Conservation (phyloP, 1,139 yeast genomes). For the Debaryomycetaceae sp. region DNA sequence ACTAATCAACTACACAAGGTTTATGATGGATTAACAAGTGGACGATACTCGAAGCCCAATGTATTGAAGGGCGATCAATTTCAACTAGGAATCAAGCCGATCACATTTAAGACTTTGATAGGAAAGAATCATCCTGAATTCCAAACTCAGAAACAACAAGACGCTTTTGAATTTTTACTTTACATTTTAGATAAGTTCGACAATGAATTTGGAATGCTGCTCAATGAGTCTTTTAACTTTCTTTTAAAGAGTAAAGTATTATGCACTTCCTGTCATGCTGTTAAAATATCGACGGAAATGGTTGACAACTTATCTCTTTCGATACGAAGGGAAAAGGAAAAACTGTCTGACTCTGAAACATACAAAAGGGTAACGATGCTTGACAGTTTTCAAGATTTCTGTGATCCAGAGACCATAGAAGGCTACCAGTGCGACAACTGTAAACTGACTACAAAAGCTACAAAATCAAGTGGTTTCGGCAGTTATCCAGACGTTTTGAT, state of each 20-base stretch:
- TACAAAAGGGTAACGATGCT: conserved; percentile 51
- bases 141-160: conserved; percentile 86
- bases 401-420: conserved; percentile 57
- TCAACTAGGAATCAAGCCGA: conserved; percentile 76
- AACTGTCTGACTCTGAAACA: conserved; percentile 35
- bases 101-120: conserved; percentile 67
- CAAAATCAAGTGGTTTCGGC: conserved; percentile 48
- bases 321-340: conserved; percentile 42
- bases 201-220: conserved; percentile 39
- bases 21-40: conserved; percentile 75
- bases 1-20: conserved; percentile 71
- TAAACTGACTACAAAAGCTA: conserved; percentile 36
- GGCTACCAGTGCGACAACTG: conserved; percentile 66
- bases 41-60: conserved; percentile 62
- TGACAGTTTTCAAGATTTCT: conserved; percentile 47
- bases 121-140: conserved; percentile 83
- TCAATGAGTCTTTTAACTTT: conserved; percentile 59
- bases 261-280: conserved; percentile 61
- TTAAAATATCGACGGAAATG: conserved; percentile 54
- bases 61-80: conserved; percentile 48
- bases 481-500: conserved; percentile 70
- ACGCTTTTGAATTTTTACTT: conserved; percentile 84
- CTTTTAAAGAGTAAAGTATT: conserved; percentile 60
- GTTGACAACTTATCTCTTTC: conserved; percentile 70
- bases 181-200: conserved; percentile 67